Evolutionary conservation across 2,329 filamentous ascomycete genomes (phyloP).

Genomic region (Fusarium phyllophilum): DNA sequence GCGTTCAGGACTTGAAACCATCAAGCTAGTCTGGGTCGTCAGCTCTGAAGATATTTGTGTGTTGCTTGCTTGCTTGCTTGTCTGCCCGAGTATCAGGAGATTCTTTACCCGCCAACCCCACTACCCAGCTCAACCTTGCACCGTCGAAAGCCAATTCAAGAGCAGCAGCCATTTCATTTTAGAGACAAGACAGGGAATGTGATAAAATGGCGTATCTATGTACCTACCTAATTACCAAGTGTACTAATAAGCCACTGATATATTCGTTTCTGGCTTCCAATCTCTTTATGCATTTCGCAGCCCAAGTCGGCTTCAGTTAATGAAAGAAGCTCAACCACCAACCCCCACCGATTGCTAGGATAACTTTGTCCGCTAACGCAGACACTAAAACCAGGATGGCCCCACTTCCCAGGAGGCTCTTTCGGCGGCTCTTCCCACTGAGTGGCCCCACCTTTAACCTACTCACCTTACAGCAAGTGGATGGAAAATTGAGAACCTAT

Average conservation of each 20-base stretch:
- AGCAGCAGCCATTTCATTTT: neutral
- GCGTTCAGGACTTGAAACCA: no score
- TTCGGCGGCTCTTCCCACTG: neutral
- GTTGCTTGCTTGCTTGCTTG: neutral
- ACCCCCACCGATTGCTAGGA: neutral
- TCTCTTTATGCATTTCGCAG: neutral
- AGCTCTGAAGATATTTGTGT: neutral
- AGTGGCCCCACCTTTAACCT: constrained; percentile 1
- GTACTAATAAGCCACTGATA: neutral
- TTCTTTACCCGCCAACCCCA: constrained; percentile 1
- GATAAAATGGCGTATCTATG: neutral
- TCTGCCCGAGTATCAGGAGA: neutral
- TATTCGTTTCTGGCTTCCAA: neutral
- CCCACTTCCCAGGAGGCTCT: constrained; percentile 17
- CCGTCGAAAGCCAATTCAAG: neutral
- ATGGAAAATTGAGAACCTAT: neutral
- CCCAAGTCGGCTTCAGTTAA: neutral
- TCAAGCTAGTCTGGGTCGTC: neutral
- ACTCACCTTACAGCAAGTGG: constrained; percentile 15
- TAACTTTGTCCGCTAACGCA: neutral
- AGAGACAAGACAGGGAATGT: neutral
- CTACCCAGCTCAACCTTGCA: constrained; percentile 5
- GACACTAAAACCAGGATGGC: neutral
- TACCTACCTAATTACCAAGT: neutral
- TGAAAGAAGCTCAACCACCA: neutral